Percentiles rank a stretch among this genome's conserved stretches.
These are phyloP conservation scores for Alternaria infectoria DNA, from an alignment of 2,329 filamentous ascomycete species.

Conservation along the genomic window DNA sequence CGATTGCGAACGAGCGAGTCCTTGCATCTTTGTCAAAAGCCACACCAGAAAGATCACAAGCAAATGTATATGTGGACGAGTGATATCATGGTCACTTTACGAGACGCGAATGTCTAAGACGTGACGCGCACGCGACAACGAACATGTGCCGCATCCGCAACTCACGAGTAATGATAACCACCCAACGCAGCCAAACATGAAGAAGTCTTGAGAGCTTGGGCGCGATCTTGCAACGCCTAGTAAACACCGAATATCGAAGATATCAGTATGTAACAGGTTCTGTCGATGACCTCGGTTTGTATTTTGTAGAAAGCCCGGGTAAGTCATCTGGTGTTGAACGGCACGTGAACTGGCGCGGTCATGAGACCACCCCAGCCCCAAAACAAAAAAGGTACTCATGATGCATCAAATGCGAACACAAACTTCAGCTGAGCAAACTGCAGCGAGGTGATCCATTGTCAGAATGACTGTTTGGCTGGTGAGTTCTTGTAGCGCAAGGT, in stretches of 20 bases:
- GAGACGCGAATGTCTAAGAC: neutral
- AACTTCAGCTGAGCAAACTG: slow-evolving; percentile 13
- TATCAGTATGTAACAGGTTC: neutral
- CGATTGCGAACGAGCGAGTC: neutral
- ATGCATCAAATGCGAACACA: slow-evolving; percentile 8
- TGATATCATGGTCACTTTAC: neutral
- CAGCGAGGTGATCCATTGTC: slow-evolving; percentile 2
- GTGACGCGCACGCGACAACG: slow-evolving; percentile 4
- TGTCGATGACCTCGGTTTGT: neutral
- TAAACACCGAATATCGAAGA: neutral
- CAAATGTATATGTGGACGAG: neutral
- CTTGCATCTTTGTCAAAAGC: neutral
- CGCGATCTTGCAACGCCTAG: neutral
- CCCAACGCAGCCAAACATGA: neutral
- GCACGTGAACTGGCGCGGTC: slow-evolving; percentile 9
- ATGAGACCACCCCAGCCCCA: slow-evolving; percentile 5
- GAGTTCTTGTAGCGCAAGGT: neutral
- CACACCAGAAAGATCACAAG: neutral
- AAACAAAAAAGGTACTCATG: slow-evolving; percentile 9
- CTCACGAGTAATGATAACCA: neutral
- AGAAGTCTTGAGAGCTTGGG: neutral
- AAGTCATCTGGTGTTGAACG: neutral
- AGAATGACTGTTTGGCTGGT: slow-evolving; percentile 16
- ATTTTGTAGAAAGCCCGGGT: neutral
- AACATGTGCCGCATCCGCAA: slow-evolving; percentile 1